Evolutionary conservation across 306 rosid genomes (phyloP), one percentile per base, ranked within the genome.

Genomic region (Lathyrus sativus): DNA sequence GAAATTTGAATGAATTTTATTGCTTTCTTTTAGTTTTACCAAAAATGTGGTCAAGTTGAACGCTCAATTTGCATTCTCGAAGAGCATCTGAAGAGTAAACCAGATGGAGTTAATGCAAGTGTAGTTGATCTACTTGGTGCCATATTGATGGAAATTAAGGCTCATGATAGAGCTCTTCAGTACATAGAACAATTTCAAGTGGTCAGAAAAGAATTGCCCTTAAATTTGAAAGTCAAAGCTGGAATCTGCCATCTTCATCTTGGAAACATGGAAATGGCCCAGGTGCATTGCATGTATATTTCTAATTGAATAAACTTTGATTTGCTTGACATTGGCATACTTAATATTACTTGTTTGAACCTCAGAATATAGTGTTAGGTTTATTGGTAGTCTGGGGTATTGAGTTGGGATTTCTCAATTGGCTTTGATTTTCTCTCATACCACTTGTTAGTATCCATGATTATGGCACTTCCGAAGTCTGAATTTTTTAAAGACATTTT

Each of bases 161-260:
- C 82, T 1, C 66, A 88, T 69, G 83, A 73, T 54, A 83, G 74
- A 83, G 96, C 96, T 60, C 87, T 90, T 81, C 83, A 74, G 74
- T 79, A 68, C 74, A 78, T 88, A 56, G 87, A 86, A 79, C 87
- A 59, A 51, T 89, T 82, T 46, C 75, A 59, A 70, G 51, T 44
- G n/a, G 74, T 63, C 38, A 70, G 79, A 56, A 72, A 79, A 41
- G 87, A 86, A 12, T 71, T 83, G 64, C 90, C 88, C 56, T 49
- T 86, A 76, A 81, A 72, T 60, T 80, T 88, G 86, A 86, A 71
- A 76, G 56, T 76, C 70, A 88, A 85, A 74, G 96, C 84, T 22
- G 96, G 96, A 79, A 88, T 88, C 45, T 92, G 96, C 78, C 93
- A 88, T 71, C 62, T 61, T 70, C 81, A 88, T 78, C 85, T 88